Evolutionary conservation across 2,329 filamentous ascomycete genomes (phyloP).

Genomic region (Cyanodermella asteris): DNA sequence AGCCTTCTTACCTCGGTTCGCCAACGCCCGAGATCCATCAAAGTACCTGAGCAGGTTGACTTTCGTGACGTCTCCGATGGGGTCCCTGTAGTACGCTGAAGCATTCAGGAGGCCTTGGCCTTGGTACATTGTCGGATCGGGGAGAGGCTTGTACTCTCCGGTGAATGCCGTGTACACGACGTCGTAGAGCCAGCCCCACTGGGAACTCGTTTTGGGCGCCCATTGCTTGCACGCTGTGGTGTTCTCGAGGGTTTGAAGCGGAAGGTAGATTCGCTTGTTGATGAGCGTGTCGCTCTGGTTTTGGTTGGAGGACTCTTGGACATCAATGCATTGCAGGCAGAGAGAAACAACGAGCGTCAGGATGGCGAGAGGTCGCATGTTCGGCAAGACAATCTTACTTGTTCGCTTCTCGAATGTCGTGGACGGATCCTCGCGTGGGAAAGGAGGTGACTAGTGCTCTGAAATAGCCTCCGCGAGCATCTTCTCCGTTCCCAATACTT

Average conservation of each 20-base stretch:
- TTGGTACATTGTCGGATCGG: conserved; percentile 1
- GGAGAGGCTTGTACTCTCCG: conserved; percentile 1
- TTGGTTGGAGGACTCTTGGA: conserved; percentile 1
- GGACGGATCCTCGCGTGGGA: too few relatives aligned
- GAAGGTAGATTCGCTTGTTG: not conserved
- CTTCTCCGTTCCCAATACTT: too few relatives aligned
- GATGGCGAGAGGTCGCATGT: conserved; percentile 1
- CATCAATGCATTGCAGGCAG: too few relatives aligned
- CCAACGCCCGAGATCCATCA: conserved; percentile 1
- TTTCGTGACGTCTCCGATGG: not conserved
- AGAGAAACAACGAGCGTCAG: not conserved
- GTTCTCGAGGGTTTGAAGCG: conserved; percentile 1
- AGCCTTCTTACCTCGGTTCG: conserved; percentile 1
- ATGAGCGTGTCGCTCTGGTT: conserved; percentile 1
- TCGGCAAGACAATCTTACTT: too few relatives aligned
- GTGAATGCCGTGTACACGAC: conserved; percentile 2
- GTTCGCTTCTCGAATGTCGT: too few relatives aligned
- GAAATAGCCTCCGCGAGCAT: too few relatives aligned
- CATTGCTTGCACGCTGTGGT: conserved; percentile 1
- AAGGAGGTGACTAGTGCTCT: too few relatives aligned
- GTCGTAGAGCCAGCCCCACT: conserved; percentile 1
- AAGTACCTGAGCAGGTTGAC: conserved; percentile 3
- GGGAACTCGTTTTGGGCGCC: conserved; percentile 1
- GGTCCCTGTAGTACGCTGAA: conserved; percentile 1
- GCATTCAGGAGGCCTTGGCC: conserved; percentile 1